Conservation (phyloP, 176 grass and related monocot genomes). For the Secale cereale region DNA sequence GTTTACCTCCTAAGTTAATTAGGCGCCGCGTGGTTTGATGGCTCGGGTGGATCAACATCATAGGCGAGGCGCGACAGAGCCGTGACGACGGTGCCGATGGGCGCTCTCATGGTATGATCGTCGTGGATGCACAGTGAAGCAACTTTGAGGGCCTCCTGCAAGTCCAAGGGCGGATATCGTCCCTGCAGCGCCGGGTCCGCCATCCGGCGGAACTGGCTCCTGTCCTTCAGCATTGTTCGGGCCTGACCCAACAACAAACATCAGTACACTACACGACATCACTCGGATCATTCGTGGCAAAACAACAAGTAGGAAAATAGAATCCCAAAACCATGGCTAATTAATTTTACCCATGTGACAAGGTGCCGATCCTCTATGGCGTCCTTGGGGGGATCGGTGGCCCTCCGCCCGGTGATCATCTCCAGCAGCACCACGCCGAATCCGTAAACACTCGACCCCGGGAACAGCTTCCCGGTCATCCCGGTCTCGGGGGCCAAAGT, state of each 20-base stretch:
- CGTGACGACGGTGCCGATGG: background rate
- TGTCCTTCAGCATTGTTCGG: background rate
- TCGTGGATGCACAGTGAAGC: background rate
- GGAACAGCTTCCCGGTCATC: background rate
- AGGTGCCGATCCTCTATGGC: background rate
- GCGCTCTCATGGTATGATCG: background rate
- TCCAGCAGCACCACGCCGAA: background rate
- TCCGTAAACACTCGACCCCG: background rate
- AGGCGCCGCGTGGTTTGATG: background rate
- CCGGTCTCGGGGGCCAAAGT: background rate
- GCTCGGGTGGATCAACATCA: no score
- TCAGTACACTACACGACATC: background rate
- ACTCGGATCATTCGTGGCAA: background rate
- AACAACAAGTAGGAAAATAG: background rate
- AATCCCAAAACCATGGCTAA: background rate
- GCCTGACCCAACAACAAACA: background rate
- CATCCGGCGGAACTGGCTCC: background rate
- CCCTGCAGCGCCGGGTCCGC: background rate
- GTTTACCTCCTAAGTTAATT: background rate
- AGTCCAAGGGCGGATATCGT: background rate
- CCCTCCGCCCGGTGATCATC: background rate
- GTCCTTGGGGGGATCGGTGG: background rate
- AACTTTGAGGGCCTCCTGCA: background rate
- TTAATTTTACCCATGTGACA: background rate
- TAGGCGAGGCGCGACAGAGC: background rate